Conservation (phyloP, 176 grass and related monocot genomes). For the Lolium perenne region DNA sequence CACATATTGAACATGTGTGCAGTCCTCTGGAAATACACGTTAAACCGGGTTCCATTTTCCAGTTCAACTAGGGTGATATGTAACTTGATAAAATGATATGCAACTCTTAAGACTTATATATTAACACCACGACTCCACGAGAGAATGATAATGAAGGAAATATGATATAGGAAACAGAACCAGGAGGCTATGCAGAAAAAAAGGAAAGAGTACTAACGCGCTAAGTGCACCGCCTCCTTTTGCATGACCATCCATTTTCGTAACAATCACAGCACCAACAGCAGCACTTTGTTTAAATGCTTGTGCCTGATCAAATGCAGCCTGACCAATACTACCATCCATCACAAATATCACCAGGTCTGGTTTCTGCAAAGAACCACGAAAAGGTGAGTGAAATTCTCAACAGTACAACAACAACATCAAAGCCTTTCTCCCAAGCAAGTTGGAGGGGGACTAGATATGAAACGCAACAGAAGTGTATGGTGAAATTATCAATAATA, state of each 20-base stretch:
- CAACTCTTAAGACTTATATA: neutral
- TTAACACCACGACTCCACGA: neutral
- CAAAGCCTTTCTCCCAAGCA: too few species aligned
- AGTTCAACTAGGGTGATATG: constrained; percentile 3
- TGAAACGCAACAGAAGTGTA: too few species aligned
- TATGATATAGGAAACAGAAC: neutral
- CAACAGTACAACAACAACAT: too few species aligned
- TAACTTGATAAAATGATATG: constrained; percentile 14
- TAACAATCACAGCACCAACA: constrained; percentile 82
- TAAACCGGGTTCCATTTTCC: neutral
- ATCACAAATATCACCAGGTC: constrained; percentile 91
- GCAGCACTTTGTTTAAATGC: constrained; percentile 85
- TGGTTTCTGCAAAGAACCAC: constrained; percentile 65
- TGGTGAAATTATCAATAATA: neutral
- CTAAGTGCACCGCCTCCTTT: constrained; percentile 94
- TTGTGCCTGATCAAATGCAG: constrained; percentile 87
- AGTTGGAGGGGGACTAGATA: too few species aligned
- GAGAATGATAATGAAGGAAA: neutral
- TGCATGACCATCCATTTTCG: constrained; percentile 87
- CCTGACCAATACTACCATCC: constrained; percentile 90
- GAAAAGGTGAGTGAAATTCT: constrained; percentile 28
- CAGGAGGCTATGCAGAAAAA: neutral
- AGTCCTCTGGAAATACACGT: neutral
- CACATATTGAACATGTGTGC: neutral
- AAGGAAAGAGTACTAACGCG: constrained; percentile 65